Evolutionary conservation across 495 filamentous ascomycete genomes (phyloP).

Genomic region (Penicillium longicatenatum): DNA sequence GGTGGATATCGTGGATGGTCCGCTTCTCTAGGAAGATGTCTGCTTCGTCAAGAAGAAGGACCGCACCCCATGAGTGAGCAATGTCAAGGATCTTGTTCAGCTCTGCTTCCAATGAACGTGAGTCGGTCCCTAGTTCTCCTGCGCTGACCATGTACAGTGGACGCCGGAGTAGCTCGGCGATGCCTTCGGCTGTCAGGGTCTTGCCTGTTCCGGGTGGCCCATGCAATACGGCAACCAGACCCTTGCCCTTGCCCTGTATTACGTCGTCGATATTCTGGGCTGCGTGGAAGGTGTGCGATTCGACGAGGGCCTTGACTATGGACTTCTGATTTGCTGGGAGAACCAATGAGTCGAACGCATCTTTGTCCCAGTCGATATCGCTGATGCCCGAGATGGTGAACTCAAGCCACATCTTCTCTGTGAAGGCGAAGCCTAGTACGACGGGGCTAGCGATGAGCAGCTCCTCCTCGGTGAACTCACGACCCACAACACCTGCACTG

Average conservation of each 20-base stretch:
- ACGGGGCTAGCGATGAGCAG: constrained; percentile 88
- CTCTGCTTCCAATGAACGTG: constrained; percentile 73
- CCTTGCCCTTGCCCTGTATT: constrained; percentile 77
- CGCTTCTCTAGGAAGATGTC: constrained; percentile 80
- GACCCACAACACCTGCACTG: constrained; percentile 37
- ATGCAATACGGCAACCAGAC: constrained; percentile 74
- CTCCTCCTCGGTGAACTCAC: constrained; percentile 80
- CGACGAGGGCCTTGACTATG: constrained; percentile 78
- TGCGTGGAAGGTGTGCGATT: constrained; percentile 79
- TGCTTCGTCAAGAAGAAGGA: constrained; percentile 75
- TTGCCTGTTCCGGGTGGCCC: constrained; percentile 88
- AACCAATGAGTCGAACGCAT: constrained; percentile 79
- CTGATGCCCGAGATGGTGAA: constrained; percentile 82
- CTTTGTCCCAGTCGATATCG: constrained; percentile 79
- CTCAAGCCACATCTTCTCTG: constrained; percentile 89
- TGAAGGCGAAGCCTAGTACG: constrained; percentile 90
- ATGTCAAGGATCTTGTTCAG: constrained; percentile 85
- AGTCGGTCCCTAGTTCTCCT: constrained; percentile 80
- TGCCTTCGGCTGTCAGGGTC: constrained; percentile 85
- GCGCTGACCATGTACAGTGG: constrained; percentile 85
- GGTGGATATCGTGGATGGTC: constrained; percentile 67
- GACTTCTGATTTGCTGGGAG: constrained; percentile 74
- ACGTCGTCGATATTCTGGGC: constrained; percentile 83
- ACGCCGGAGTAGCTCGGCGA: constrained; percentile 78
- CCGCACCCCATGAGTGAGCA: constrained; percentile 83